Conservation (phyloP, 805 yeast genomes). For the Yarrowia yakushimensis region DNA sequence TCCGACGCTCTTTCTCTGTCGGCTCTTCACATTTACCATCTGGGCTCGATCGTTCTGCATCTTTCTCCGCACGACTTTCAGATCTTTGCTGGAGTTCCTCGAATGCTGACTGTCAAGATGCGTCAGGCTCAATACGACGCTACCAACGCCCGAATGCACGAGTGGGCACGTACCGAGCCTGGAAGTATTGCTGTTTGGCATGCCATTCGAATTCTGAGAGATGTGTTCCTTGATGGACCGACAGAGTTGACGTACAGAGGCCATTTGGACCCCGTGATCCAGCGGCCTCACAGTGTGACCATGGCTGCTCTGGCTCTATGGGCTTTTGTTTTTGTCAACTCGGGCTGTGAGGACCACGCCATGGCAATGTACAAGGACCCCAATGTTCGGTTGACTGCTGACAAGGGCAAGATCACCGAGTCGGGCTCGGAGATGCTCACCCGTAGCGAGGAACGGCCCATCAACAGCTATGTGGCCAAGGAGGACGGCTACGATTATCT, state of each 20-base stretch:
- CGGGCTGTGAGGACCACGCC: constrained; percentile 13
- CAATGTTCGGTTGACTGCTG: neutral
- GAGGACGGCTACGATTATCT: constrained; percentile 53
- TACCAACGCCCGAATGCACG: constrained; percentile 48
- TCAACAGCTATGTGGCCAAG: constrained; percentile 3
- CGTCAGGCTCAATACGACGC: constrained; percentile 49
- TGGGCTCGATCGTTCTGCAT: constrained; percentile 68
- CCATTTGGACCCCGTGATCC: neutral
- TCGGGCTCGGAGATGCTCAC: constrained; percentile 24
- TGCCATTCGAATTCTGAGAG: constrained; percentile 58
- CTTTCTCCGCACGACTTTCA: constrained; percentile 75
- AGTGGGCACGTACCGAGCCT: constrained; percentile 56
- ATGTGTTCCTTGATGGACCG: constrained; percentile 46
- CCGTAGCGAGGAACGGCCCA: constrained; percentile 27
- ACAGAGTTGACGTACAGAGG: constrained; percentile 6
- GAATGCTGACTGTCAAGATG: constrained; percentile 67
- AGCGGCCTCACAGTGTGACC: constrained; percentile 5
- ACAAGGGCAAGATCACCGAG: neutral
- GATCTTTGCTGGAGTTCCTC: constrained; percentile 77
- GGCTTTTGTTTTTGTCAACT: constrained; percentile 11
- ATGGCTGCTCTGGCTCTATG: constrained; percentile 16
- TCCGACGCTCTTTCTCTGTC: constrained; percentile 42
- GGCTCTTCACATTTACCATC: constrained; percentile 64
- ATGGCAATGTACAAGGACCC: constrained; percentile 1
- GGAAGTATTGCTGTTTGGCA: constrained; percentile 47